These are phyloP conservation scores for Solanum pimpinellifolium DNA, from an alignment of 257 asterid species.

Conservation along the genomic window DNA sequence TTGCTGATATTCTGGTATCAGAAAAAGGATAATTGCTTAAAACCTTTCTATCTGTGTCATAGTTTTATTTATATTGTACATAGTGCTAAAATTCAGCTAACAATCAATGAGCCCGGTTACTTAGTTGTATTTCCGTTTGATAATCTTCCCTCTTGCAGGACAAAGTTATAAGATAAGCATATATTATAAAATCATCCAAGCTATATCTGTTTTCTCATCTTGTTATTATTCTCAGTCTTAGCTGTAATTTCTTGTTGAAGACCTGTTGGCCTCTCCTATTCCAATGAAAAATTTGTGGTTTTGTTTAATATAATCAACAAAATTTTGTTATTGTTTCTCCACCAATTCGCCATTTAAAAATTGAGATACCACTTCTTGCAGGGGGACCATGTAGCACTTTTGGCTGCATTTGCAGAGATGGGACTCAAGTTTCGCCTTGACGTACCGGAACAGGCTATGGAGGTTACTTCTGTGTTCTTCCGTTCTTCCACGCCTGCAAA, in stretches of 20 bases:
- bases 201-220: not conserved
- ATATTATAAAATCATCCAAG: not conserved
- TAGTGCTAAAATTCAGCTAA: not conserved
- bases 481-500: constrained; percentile 79
- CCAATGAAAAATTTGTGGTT: not conserved
- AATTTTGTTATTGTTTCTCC: not conserved
- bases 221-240: not conserved
- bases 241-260: not conserved
- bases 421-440: constrained; percentile 92
- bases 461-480: constrained; percentile 67
- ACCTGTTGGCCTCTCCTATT: not conserved
- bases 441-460: constrained; percentile 95
- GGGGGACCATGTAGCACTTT: constrained; percentile 95
- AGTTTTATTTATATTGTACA: not conserved
- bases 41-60: not conserved
- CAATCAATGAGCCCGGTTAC: not conserved
- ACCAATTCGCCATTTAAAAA: not conserved
- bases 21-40: not conserved
- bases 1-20: not conserved
- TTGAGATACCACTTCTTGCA: constrained; percentile 23
- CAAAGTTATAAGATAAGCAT: not conserved
- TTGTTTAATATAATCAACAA: not conserved
- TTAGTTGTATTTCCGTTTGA: not conserved
- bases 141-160: not conserved
- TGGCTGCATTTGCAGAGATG: constrained; percentile 90